phyloP scores from a whole-genome alignment of 177 flowering plant genomes.

The Vitis hybrid region DNA sequence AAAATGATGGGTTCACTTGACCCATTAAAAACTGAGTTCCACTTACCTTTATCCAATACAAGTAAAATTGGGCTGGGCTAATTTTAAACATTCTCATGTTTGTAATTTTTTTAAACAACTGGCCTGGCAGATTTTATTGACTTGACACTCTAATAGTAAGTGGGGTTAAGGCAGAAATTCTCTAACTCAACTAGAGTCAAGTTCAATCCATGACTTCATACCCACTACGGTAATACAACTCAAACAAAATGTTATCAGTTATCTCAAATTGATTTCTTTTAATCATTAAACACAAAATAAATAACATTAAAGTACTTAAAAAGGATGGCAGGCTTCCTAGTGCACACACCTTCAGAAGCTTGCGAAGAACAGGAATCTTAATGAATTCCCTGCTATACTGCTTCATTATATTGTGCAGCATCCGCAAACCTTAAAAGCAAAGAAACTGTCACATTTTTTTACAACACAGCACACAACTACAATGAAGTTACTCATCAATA shows the following conservation, averaged over 20 bases:
- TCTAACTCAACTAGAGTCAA: background rate
- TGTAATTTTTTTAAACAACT: too few relatives aligned
- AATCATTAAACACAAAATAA: background rate
- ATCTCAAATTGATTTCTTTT: background rate
- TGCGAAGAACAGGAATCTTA: constrained; percentile 85
- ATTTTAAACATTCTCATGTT: too few relatives aligned
- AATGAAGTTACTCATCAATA: constrained; percentile 1
- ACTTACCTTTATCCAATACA: too few relatives aligned
- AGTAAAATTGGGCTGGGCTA: too few relatives aligned
- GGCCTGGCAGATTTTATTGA: too few relatives aligned
- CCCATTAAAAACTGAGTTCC: too few relatives aligned
- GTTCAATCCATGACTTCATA: background rate
- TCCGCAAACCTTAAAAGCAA: constrained; percentile 63
- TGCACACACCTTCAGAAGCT: constrained; percentile 80
- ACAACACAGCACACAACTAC: constrained; percentile 1
- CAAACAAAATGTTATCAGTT: background rate
- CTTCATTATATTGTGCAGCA: constrained; percentile 95
- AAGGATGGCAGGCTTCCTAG: background rate
- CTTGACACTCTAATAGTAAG: too few relatives aligned
- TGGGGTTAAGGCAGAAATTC: too few relatives aligned
- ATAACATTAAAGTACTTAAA: background rate
- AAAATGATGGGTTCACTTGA: too few relatives aligned
- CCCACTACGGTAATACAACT: too few relatives aligned
- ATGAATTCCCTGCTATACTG: constrained; percentile 67
- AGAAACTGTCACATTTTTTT: constrained; percentile 1